These are phyloP conservation scores for Metschnikowia shivogae DNA, from an alignment of 805 yeast genomes.

Conservation along the genomic window DNA sequence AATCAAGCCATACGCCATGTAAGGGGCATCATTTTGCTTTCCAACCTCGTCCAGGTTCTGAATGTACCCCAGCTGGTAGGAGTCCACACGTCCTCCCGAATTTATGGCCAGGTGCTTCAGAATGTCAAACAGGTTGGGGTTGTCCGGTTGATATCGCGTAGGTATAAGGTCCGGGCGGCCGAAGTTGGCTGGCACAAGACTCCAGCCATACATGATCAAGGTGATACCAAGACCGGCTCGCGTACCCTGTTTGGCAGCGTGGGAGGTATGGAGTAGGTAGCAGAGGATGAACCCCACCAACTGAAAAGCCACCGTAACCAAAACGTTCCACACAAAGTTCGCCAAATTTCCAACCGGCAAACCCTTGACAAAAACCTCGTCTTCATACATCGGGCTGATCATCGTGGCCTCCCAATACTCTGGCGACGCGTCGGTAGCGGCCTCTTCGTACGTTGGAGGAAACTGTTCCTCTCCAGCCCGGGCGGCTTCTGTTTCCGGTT, in stretches of 20 bases:
- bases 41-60: constrained; percentile 27
- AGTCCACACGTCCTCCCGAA: constrained; percentile 25
- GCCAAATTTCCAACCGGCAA: constrained; percentile 92
- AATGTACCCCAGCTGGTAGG: constrained; percentile 26
- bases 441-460: constrained; percentile 89
- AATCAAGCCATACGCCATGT: constrained; percentile 60
- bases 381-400: constrained; percentile 72
- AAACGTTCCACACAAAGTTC: constrained; percentile 82
- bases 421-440: constrained; percentile 89
- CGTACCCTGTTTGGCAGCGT: constrained; percentile 95
- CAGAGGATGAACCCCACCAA: constrained; percentile 90
- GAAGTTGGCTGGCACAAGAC: constrained; percentile 35
- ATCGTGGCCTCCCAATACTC: constrained; percentile 95
- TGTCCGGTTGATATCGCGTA: constrained; percentile 27
- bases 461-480: constrained; percentile 47
- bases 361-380: constrained; percentile 92
- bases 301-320: constrained; percentile 89
- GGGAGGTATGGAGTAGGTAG: constrained; percentile 88
- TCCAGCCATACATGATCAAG: constrained; percentile 59
- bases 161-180: constrained; percentile 37
- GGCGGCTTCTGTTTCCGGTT: constrained; percentile 56
- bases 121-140: constrained; percentile 34
- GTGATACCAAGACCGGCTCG: constrained; percentile 88
- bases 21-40: constrained; percentile 28
- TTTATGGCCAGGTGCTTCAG: constrained; percentile 23